Conservation (phyloP, 2,329 filamentous ascomycete species). For the Cordyceps cateniannulata region DNA sequence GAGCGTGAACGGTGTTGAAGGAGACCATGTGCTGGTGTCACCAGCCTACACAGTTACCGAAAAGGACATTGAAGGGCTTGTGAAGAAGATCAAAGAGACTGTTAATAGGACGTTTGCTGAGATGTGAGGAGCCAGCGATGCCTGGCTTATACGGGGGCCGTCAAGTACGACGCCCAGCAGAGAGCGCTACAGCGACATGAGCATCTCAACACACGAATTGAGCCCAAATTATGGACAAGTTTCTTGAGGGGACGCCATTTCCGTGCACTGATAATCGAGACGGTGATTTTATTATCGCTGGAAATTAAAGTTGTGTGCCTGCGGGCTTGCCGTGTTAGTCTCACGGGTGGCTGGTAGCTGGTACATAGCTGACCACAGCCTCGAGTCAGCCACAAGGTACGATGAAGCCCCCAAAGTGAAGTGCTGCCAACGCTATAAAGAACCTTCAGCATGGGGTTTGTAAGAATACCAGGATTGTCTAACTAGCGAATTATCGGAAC, state of each 20-base stretch:
- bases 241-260: no score
- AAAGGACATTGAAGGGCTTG: conserved; percentile 18
- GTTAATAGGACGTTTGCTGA: conserved; percentile 11
- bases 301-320: background rate
- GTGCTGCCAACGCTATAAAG: background rate
- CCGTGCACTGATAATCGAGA: no score
- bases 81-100: conserved; percentile 14
- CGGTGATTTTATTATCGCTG: no score
- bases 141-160: no score
- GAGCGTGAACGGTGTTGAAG: conserved; percentile 18
- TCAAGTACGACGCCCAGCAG: no score
- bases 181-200: no score
- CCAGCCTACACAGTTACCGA: conserved; percentile 40
- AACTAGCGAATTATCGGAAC: no score
- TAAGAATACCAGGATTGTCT: no score
- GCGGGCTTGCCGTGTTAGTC: background rate
- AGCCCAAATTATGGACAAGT: no score
- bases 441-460: no score
- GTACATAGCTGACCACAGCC: no score
- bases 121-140: background rate
- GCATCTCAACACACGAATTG: no score
- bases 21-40: conserved; percentile 21
- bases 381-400: background rate
- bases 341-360: background rate
- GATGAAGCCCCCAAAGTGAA: background rate